Conservation (phyloP, 2,329 filamentous ascomycete species). For the Pseudogymnoascus sp. region DNA sequence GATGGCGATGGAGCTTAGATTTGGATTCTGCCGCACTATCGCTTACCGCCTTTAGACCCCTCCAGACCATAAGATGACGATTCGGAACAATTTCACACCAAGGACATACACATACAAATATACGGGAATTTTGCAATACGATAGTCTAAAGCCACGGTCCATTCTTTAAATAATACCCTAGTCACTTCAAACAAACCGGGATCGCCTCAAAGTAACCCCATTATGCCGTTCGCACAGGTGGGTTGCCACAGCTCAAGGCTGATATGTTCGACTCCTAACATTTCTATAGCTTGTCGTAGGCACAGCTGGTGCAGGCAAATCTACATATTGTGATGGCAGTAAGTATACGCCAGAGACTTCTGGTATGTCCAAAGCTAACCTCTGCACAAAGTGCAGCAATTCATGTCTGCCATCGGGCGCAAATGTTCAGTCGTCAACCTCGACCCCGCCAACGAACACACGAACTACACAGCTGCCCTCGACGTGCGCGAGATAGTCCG, state of each 20-base stretch:
- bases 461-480: conserved; percentile 79
- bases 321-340: conserved; percentile 96
- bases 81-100: conserved; percentile 2
- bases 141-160: neutral
- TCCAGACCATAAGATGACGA: conserved; percentile 2
- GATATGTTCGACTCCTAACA: neutral
- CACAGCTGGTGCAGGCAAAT: conserved; percentile 93
- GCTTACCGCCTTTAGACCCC: conserved; percentile 6
- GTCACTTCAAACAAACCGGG: neutral
- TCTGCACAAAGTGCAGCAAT: conserved; percentile 69
- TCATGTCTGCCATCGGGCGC: conserved; percentile 89
- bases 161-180: neutral
- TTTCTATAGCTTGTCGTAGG: conserved; percentile 70
- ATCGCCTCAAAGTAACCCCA: neutral
- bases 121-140: neutral
- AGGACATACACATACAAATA: neutral
- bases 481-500: conserved; percentile 86
- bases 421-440: conserved; percentile 95
- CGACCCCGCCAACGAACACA: conserved; percentile 92
- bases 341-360: conserved; percentile 27
- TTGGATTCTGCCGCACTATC: conserved; percentile 5
- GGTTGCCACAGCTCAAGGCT: neutral
- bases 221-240: conserved; percentile 30
- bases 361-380: conserved; percentile 12
- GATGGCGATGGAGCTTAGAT: conserved; percentile 9